These are phyloP conservation scores for Hippophae tibetana DNA, from an alignment of 306 rosid species.

Conservation along the genomic window DNA sequence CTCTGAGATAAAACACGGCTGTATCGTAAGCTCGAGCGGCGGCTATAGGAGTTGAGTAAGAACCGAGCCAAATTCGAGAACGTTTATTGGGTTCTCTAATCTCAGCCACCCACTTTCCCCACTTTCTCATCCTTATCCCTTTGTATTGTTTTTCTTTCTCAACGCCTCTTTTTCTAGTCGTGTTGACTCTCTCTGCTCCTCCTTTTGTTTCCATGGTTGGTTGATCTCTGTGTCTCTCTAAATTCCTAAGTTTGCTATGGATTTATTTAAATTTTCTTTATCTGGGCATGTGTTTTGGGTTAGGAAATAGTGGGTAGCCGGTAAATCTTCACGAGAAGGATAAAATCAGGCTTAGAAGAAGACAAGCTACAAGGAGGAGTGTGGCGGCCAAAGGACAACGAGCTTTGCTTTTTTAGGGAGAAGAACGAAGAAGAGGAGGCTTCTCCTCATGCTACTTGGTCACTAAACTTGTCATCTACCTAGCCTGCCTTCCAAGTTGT, in stretches of 20 bases:
- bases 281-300: not conserved
- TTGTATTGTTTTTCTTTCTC: constrained; percentile 69
- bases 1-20: constrained; percentile 78
- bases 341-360: constrained; percentile 22
- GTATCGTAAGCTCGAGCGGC: constrained; percentile 98
- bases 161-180: constrained; percentile 22
- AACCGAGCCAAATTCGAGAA: constrained; percentile 94
- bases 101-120: constrained; percentile 99
- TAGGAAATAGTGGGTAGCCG: constrained; percentile 19
- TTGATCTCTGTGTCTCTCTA: constrained; percentile 1
- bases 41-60: constrained; percentile 85
- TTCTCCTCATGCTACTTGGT: constrained; percentile 32
- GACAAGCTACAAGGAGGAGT: constrained; percentile 2
- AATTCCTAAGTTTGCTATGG: not conserved
- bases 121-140: constrained; percentile 99
- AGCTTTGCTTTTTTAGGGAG: constrained; percentile 2
- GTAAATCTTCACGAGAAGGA: constrained; percentile 24
- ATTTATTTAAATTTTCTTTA: not conserved
- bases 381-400: not conserved
- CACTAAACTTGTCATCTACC: constrained; percentile 54
- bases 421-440: not conserved
- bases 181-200: constrained; percentile 6
- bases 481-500: constrained; percentile 54
- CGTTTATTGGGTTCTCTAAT: constrained; percentile 96
- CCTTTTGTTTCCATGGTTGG: constrained; percentile 4